Evolutionary conservation across 176 grass and related monocot genomes (phyloP).

Genomic region (Panicum miliaceum): DNA sequence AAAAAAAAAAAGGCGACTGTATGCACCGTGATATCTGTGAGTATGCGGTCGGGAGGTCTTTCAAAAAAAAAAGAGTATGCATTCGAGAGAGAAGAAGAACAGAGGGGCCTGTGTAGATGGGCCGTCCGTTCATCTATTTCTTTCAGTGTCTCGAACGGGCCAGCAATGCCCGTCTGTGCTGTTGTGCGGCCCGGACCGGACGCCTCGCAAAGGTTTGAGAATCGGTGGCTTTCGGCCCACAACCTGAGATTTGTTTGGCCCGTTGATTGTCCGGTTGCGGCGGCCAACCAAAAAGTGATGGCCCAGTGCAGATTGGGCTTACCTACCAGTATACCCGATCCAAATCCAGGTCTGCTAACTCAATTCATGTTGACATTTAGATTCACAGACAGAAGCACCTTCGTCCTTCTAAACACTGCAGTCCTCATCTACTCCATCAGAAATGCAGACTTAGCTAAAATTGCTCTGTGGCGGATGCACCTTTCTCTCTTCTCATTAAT

Average conservation of each 20-base stretch:
- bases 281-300: not conserved
- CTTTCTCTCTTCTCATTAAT: too few species aligned
- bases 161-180: not conserved
- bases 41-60: too few species aligned
- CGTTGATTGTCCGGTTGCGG: not conserved
- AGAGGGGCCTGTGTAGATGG: not conserved
- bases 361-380: not conserved
- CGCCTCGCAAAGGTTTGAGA: not conserved
- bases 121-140: too few species aligned
- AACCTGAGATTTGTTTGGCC: too few species aligned
- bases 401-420: not conserved
- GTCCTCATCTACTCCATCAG: not conserved
- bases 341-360: not conserved
- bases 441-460: too few species aligned
- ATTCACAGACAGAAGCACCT: not conserved
- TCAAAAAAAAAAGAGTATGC: too few species aligned
- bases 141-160: not conserved
- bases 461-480: too few species aligned
- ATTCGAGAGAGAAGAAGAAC: too few species aligned
- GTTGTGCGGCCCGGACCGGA: too few species aligned
- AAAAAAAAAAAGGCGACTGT: too few species aligned
- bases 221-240: too few species aligned
- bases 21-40: too few species aligned
- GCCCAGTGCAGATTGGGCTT: not conserved
- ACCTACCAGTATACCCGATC: not conserved